Evolutionary conservation across 352 stramenopile genomes (phyloP), one percentile per base, ranked within the genome.

Genomic region (Globisporangium nodosum): DNA sequence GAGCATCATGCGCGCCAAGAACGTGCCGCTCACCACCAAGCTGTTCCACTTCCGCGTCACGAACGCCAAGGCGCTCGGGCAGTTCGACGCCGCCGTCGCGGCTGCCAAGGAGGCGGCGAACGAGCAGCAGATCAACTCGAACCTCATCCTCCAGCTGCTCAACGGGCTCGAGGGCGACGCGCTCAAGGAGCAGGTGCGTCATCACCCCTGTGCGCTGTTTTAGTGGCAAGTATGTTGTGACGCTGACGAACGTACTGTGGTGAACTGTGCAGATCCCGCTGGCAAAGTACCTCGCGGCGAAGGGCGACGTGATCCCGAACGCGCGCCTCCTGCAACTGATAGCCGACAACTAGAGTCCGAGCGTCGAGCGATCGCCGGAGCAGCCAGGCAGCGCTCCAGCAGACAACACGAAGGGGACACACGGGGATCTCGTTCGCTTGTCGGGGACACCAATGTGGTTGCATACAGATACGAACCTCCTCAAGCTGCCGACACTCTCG

Each of bases 251-350:
- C 24, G 24, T 27, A 27, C 24, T 27, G 24, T 27, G 24, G 24
- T 27, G 24, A 35, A 43, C 39, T 61, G 13, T 16, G 49, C 66
- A 89, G 79, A 68, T 90, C 30, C 78, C 73, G 46, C 60, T 92
- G 63, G 81, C 76, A 60, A 85, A 90, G 63, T 88, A 92, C 67
- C 73, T 94, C 55, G 71, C 82, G 35, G 70, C 81, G 71, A 91
- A 92, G 71, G 85, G 85, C 45, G 81, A 92, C 11, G 85, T 94
- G 67, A 81, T 78, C 54, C 64, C 71, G 50, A 90, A 88, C 63
- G 61, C 67, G 53, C 68, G 71, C 35, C 74, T 90, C 46, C 55
- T 62, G 43, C 57, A 82, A 56, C 78, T 88, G 63, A 74, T 87
- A 73, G 70, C 73, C 71, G 71, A 58, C 39, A 53, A 68, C 45